phyloP scores from a whole-genome alignment of 176 grass and related monocot genomes.

The Oryza meridionalis region DNA sequence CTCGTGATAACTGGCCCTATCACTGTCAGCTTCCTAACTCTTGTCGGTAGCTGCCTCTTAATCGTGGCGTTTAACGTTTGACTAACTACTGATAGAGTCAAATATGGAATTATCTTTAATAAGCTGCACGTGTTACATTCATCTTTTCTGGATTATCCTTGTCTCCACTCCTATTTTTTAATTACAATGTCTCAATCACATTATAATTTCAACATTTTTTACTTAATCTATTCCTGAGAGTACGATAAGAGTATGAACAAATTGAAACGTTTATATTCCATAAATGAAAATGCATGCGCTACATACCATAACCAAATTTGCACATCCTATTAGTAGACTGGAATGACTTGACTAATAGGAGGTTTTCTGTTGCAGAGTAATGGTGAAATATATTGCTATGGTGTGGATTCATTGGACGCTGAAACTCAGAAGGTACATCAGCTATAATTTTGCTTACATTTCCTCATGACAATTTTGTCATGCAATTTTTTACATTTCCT shows the following conservation, averaged over 20 bases:
- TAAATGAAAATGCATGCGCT: conserved; percentile 12
- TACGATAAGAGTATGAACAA: not conserved
- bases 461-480: not conserved
- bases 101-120: conserved; percentile 13
- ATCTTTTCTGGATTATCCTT: not conserved
- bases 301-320: conserved; percentile 16
- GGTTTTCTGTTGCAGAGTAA: conserved; percentile 56
- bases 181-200: not conserved
- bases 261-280: not conserved
- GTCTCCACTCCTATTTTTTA: not conserved
- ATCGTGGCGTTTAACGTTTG: conserved; percentile 14
- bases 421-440: conserved; percentile 74
- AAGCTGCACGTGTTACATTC: not conserved
- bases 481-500: not conserved
- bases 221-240: not conserved
- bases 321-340: conserved; percentile 1
- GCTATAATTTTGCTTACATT: conserved; percentile 32
- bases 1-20: not conserved
- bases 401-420: conserved; percentile 85
- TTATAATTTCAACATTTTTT: conserved; percentile 15
- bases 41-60: conserved; percentile 41
- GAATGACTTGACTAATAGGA: conserved; percentile 2
- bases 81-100: not conserved
- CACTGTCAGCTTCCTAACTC: conserved; percentile 7
- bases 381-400: conserved; percentile 76